Evolutionary conservation across 2,329 filamentous ascomycete species (phyloP), one percentile per base, ranked within the genome.

Genomic region (Neocucurbitaria cava): DNA sequence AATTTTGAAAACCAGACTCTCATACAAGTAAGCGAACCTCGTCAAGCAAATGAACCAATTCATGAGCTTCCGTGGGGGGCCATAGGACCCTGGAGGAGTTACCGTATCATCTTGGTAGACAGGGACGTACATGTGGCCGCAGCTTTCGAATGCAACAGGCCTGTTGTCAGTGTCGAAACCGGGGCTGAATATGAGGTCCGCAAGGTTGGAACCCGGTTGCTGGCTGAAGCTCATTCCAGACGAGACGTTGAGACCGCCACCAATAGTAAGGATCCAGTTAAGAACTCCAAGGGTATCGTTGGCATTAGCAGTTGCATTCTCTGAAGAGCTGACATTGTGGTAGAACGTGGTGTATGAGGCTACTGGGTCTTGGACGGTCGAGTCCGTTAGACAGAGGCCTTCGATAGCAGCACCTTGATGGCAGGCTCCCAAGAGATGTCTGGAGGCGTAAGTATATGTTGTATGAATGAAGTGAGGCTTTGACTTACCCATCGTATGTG

Each of bases 341-440:
- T 68, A 71, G 50, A 66, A 72, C 46, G 62, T 63, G 5, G 53
- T 64, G 49, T 70, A 63, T 26, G 54, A 44, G 5, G 23, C 28
- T 18, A 62, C 38, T 18, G 51, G 45, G 15, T 62, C 52, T 7
- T 41, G 20, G 8, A 48, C 23, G 7, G 45, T 58, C 15, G 56
- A 31, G 4, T 46, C 30, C 10, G 48, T 56, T 7, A 45, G 44
- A 38, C 69, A 70, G 31, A 81, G 73, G 13, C 71, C 76, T 65
- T 81, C 78, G 48, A 78, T 78, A 3, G 74, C 78, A 33, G 78
- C 79, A 31, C 79, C 78, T 66, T 78, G 73, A 52, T 81, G 79
- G 67, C 79, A 71, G 23, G 65, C 62, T 31, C 62, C 63, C 1
- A 70, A 56, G 26, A 57, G 63, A 51, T 46, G 57, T 13, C 62